These are phyloP conservation scores for Aspergillus panamensis DNA, from an alignment of 495 filamentous ascomycete species.

Conservation along the genomic window DNA sequence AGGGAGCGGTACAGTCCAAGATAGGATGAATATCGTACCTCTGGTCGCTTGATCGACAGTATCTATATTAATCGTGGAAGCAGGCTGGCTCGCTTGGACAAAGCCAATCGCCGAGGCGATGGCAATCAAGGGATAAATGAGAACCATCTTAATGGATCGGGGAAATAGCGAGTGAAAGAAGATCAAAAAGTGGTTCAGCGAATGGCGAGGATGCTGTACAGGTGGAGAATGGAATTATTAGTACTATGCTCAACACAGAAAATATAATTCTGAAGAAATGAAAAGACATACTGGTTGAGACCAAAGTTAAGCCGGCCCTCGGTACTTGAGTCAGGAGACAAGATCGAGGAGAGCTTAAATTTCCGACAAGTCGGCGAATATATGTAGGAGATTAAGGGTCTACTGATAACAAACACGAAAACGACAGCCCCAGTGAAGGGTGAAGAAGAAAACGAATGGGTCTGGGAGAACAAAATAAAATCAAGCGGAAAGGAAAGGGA, in stretches of 20 bases:
- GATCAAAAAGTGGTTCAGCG: conserved; percentile 1
- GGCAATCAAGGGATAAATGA: conserved; percentile 28
- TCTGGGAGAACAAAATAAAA: not conserved
- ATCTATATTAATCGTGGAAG: conserved; percentile 53
- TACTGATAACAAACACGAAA: conserved; percentile 2
- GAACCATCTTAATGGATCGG: conserved; percentile 23
- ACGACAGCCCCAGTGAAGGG: conserved; percentile 1
- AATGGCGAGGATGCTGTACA: not conserved
- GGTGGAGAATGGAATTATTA: not conserved
- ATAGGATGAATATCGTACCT: conserved; percentile 29
- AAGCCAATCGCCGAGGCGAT: conserved; percentile 34
- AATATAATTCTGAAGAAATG: not conserved
- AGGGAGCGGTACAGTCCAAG: conserved; percentile 12
- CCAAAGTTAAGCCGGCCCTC: not conserved
- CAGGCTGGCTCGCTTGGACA: conserved; percentile 36
- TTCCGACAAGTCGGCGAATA: conserved; percentile 1
- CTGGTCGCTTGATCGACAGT: conserved; percentile 49
- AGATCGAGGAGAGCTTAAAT: conserved; percentile 1
- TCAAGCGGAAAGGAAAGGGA: not conserved
- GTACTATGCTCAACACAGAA: not conserved
- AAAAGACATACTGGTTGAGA: not conserved
- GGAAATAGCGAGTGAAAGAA: conserved; percentile 9
- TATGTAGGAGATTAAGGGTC: not conserved
- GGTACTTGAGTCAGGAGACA: not conserved
- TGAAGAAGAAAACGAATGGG: conserved; percentile 11